Percentiles rank a stretch among this genome's conserved stretches.
Evolutionary conservation across 2,329 filamentous ascomycete genomes (phyloP).

Genomic region (Colletotrichum destructivum): DNA sequence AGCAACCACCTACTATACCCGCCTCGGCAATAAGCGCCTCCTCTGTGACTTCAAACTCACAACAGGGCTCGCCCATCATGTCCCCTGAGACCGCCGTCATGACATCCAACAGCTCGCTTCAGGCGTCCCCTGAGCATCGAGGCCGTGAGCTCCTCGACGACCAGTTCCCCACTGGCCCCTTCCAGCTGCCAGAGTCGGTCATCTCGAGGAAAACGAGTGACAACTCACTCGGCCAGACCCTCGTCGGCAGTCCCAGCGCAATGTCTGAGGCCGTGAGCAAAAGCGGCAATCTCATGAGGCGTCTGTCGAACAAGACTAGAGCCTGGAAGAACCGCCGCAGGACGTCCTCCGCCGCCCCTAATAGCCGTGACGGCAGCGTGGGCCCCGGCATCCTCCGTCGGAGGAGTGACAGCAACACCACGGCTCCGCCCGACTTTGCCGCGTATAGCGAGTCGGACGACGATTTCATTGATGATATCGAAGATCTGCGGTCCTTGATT

Average conservation of each 20-base stretch:
- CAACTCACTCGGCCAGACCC: constrained; percentile 75
- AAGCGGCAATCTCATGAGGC: constrained; percentile 76
- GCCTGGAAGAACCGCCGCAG: constrained; percentile 77
- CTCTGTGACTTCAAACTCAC: constrained; percentile 69
- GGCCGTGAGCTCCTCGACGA: constrained; percentile 67
- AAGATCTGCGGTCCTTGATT: constrained; percentile 61
- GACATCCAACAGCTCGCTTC: constrained; percentile 74
- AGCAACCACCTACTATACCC: constrained; percentile 55
- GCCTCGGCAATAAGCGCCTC: constrained; percentile 70
- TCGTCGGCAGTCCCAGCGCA: constrained; percentile 71
- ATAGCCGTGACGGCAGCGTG: constrained; percentile 87
- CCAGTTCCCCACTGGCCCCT: constrained; percentile 65
- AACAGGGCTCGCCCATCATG: constrained; percentile 70
- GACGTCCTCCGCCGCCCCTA: constrained; percentile 82
- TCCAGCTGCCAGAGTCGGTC: constrained; percentile 83
- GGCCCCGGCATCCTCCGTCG: constrained; percentile 90
- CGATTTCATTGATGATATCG: constrained; percentile 67
- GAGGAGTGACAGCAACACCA: constrained; percentile 90
- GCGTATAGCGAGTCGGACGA: constrained; percentile 70
- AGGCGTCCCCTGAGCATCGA: constrained; percentile 76
- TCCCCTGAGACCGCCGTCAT: constrained; percentile 67
- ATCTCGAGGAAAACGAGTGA: constrained; percentile 72
- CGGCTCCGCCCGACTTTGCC: constrained; percentile 67
- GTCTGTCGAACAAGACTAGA: constrained; percentile 85
- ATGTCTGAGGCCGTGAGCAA: constrained; percentile 59